Conservation (phyloP, 2,329 filamentous ascomycete species). For the Leptodontidium sp. region DNA sequence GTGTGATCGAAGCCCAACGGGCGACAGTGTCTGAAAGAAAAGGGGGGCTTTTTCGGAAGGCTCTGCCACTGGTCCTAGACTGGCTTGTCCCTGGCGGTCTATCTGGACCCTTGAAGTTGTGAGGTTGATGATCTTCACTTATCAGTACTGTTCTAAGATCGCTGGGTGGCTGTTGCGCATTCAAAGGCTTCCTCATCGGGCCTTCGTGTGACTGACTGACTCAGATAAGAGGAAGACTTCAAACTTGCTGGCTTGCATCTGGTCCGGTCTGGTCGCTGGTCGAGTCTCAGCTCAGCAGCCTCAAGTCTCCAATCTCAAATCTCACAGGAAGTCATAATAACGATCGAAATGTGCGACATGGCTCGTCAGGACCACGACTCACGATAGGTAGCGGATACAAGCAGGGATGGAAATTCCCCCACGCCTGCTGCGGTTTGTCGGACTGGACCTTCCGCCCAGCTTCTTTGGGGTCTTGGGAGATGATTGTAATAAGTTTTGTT, state of each 20-base stretch:
- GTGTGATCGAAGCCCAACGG: slow-evolving; percentile 5
- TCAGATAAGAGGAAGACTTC: slow-evolving; percentile 18
- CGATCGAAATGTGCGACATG: slow-evolving; percentile 16
- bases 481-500: background rate
- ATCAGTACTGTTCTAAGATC: slow-evolving; percentile 5
- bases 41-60: slow-evolving; percentile 6
- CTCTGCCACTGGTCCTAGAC: slow-evolving; percentile 5
- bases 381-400: background rate
- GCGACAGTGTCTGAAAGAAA: slow-evolving; percentile 14
- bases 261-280: too few relatives aligned
- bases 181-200: slow-evolving; percentile 2
- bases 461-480: background rate
- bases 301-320: background rate
- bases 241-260: background rate
- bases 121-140: slow-evolving; percentile 9
- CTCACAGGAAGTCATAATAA: slow-evolving; percentile 1
- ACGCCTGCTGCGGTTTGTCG: slow-evolving; percentile 18
- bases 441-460: slow-evolving; percentile 19
- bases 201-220: slow-evolving; percentile 12
- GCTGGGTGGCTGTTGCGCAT: slow-evolving; percentile 14
- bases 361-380: background rate
- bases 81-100: slow-evolving; percentile 13
- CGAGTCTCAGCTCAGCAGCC: slow-evolving; percentile 9
- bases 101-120: slow-evolving; percentile 19
- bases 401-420: slow-evolving; percentile 16